phyloP scores from a whole-genome alignment of 768 basidiomycete genomes.

The Pisolithus microcarpus region DNA sequence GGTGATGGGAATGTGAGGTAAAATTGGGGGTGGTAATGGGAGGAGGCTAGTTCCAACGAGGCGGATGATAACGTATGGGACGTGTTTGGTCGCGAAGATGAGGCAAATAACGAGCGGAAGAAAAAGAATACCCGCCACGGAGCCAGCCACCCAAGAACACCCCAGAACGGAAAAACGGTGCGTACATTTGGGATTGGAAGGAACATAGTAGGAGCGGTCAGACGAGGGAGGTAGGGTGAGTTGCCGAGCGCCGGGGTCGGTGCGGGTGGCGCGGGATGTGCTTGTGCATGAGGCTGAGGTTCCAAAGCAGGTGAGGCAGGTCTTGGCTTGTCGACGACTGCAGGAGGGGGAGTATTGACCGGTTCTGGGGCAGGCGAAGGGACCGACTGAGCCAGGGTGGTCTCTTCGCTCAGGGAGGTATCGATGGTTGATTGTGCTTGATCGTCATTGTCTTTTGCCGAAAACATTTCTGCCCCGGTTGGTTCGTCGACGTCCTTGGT shows the following conservation, averaged over 20 bases:
- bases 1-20: slow-evolving; percentile 2
- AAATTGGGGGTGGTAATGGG: not conserved
- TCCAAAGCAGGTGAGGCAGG: slow-evolving; percentile 33
- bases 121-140: slow-evolving; percentile 20
- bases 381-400: slow-evolving; percentile 32
- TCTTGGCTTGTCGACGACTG: slow-evolving; percentile 47
- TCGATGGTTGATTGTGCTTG: slow-evolving; percentile 5
- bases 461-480: slow-evolving; percentile 40
- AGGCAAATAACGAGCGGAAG: slow-evolving; percentile 37
- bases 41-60: not conserved
- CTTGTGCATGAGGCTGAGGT: slow-evolving; percentile 10
- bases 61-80: slow-evolving; percentile 1
- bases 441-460: slow-evolving; percentile 50
- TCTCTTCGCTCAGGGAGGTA: slow-evolving; percentile 29
- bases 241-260: slow-evolving; percentile 37
- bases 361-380: slow-evolving; percentile 14
- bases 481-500: slow-evolving; percentile 31
- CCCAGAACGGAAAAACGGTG: slow-evolving; percentile 37
- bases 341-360: slow-evolving; percentile 22
- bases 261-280: slow-evolving; percentile 23
- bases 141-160: slow-evolving; percentile 52
- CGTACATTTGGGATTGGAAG: slow-evolving; percentile 87
- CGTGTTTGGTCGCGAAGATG: not conserved
- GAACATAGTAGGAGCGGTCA: slow-evolving; percentile 72
- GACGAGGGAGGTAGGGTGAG: slow-evolving; percentile 54